Percentiles rank a stretch among this genome's conserved stretches.
These are phyloP conservation scores for Apiotrichum montevideense DNA, from an alignment of 1,284 basidiomycete genomes.

Conservation along the genomic window DNA sequence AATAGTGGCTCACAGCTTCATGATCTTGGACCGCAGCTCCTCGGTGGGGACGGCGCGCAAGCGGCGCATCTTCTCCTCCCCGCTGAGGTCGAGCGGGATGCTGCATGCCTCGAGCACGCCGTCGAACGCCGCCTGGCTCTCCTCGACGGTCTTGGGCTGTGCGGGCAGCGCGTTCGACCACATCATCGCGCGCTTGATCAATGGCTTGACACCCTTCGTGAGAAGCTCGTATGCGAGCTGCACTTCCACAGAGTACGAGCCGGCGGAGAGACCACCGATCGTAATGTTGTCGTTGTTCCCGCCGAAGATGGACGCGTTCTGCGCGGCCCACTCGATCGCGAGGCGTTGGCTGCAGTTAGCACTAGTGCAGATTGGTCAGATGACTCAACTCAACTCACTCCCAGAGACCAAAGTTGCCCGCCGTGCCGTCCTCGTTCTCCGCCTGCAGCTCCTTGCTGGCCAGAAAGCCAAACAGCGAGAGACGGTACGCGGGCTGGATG, in stretches of 20 bases:
- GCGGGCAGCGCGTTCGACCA: conserved; percentile 26
- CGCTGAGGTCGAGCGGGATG: conserved; percentile 9
- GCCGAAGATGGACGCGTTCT: conserved; percentile 31
- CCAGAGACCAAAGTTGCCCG: conserved; percentile 28
- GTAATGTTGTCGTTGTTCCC: conserved; percentile 35
- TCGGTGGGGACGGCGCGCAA: conserved; percentile 19
- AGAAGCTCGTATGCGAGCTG: conserved; percentile 37
- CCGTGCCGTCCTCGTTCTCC: conserved; percentile 19
- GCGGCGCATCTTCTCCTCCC: conserved; percentile 20
- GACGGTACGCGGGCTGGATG: conserved; percentile 20
- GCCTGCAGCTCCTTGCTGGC: conserved; percentile 17
- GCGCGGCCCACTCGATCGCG: conserved; percentile 28
- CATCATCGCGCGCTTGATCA: conserved; percentile 21
- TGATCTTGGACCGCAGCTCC: conserved; percentile 20
- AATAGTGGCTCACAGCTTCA: conserved; percentile 17
- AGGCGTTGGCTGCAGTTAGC: conserved; percentile 19
- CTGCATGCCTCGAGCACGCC: conserved; percentile 19
- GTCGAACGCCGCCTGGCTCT: conserved; percentile 25
- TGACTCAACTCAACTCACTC: conserved; percentile 11
- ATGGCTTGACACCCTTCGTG: conserved; percentile 1
- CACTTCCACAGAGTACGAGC: conserved; percentile 34
- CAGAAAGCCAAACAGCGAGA: conserved; percentile 22
- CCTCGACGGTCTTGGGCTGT: conserved; percentile 24
- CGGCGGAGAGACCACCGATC: conserved; percentile 37
- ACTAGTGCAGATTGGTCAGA: conserved; percentile 9